Percentiles rank a stretch among this genome's conserved stretches.
Evolutionary conservation across 495 filamentous ascomycete genomes (phyloP).

Genomic region (Polyplosphaeria fusca): DNA sequence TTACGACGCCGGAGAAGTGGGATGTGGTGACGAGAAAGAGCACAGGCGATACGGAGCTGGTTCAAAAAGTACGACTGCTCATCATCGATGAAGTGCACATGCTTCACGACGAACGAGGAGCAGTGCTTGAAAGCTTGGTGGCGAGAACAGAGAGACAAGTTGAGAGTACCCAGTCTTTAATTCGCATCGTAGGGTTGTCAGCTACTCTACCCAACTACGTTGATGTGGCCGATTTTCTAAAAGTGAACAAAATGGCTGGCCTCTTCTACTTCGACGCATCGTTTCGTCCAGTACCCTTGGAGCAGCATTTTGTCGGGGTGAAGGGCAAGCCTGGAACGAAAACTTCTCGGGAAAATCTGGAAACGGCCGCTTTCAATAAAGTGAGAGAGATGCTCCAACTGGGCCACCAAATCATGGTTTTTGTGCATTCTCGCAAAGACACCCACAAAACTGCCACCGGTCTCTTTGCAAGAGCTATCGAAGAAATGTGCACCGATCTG

Average conservation of each 20-base stretch:
- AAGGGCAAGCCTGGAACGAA: constrained; percentile 84
- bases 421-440: constrained; percentile 95
- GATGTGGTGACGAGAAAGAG: constrained; percentile 97
- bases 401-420: constrained; percentile 97
- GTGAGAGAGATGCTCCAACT: constrained; percentile 85
- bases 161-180: constrained; percentile 95
- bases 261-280: constrained; percentile 97
- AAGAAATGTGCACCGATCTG: constrained; percentile 70
- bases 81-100: constrained; percentile 99
- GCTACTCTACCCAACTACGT: constrained; percentile 94
- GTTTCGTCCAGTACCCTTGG: constrained; percentile 91
- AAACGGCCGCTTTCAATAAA: constrained; percentile 83
- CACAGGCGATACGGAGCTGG: constrained; percentile 93
- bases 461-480: constrained; percentile 80
- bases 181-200: constrained; percentile 90
- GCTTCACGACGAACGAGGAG: constrained; percentile 96
- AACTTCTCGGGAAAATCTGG: constrained; percentile 80
- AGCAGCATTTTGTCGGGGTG: constrained; percentile 95
- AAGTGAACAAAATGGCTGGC: constrained; percentile 88
- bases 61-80: constrained; percentile 91
- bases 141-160: constrained; percentile 94
- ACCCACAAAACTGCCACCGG: constrained; percentile 83
- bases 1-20: constrained; percentile 99
- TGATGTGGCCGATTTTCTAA: constrained; percentile 94
- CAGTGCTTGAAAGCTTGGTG: constrained; percentile 91